A percentile compares a stretch with the other conserved stretches of the same genome.
Evolutionary conservation across 2,329 filamentous ascomycete genomes (phyloP).

Genomic region (Biscogniauxia mediterranea): DNA sequence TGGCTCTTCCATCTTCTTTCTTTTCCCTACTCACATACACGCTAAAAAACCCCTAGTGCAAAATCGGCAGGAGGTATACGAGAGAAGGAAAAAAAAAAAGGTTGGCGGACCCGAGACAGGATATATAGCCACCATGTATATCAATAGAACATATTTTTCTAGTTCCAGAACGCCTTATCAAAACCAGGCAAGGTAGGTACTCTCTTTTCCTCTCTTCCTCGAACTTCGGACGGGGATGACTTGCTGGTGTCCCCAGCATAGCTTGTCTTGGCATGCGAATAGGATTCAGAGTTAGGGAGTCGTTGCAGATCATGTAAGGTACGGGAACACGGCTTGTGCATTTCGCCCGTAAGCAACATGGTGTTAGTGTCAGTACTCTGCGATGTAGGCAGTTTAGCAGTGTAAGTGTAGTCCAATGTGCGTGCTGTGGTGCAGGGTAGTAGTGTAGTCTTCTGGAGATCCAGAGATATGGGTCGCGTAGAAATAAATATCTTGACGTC

Average conservation of each 20-base stretch:
- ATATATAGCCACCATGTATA: neutral
- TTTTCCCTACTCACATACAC: neutral
- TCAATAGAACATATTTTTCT: neutral
- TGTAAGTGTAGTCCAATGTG: no score
- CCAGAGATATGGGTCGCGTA: neutral
- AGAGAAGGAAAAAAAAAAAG: neutral
- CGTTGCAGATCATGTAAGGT: neutral
- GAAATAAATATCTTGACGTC: no score
- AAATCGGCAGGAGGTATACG: neutral
- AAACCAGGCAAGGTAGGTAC: neutral
- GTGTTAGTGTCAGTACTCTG: no score
- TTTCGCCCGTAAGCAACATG: neutral
- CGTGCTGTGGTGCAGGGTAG: neutral
- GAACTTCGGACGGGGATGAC: neutral
- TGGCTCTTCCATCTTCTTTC: neutral
- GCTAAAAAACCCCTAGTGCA: neutral
- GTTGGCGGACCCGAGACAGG: no score
- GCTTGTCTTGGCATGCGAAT: neutral
- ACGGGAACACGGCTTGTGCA: neutral
- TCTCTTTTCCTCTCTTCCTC: neutral
- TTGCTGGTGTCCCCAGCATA: neutral
- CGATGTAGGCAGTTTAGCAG: no score
- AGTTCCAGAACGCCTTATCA: neutral
- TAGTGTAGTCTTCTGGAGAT: neutral
- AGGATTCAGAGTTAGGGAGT: neutral